Conservation (phyloP, 2,329 filamentous ascomycete genomes). For the Penicillium sp. region DNA sequence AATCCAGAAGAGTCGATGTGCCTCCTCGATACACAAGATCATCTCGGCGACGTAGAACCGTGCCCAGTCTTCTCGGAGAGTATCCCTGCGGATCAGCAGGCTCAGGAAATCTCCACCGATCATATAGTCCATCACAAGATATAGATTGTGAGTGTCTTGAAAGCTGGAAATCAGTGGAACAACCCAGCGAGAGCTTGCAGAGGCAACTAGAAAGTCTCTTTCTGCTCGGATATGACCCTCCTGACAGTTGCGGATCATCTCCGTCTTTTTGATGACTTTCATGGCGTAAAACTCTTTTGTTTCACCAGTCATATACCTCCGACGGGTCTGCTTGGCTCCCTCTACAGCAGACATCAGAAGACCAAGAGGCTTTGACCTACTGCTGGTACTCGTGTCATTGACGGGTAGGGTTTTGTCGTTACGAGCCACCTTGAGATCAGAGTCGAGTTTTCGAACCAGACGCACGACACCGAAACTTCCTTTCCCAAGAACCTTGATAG, state of each 20-base stretch:
- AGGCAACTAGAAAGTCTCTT: conserved; percentile 85
- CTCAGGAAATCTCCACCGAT: conserved; percentile 92
- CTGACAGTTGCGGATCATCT: conserved; percentile 88
- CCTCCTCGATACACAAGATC: conserved; percentile 91
- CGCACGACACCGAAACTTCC: conserved; percentile 93
- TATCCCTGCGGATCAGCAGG: conserved; percentile 79
- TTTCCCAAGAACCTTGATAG: conserved; percentile 80
- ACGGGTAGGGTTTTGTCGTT: conserved; percentile 11
- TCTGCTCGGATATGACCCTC: conserved; percentile 91
- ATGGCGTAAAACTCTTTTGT: conserved; percentile 78
- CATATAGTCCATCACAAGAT: conserved; percentile 98
- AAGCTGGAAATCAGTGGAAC: conserved; percentile 87
- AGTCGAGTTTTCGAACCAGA: conserved; percentile 66
- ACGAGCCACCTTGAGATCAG: background rate
- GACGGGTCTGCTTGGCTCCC: conserved; percentile 26
- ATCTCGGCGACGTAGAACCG: conserved; percentile 93
- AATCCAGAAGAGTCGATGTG: conserved; percentile 84
- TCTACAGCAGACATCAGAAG: conserved; percentile 16
- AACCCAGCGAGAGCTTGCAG: conserved; percentile 86
- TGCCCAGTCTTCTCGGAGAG: conserved; percentile 74
- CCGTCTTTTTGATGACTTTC: conserved; percentile 94
- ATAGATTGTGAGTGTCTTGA: conserved; percentile 79
- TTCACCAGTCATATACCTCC: conserved; percentile 31
- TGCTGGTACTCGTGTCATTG: background rate
- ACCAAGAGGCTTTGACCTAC: conserved; percentile 4